phyloP scores from a whole-genome alignment of 192 early-diverging fungal species.

The Backusella tuberculispora region DNA sequence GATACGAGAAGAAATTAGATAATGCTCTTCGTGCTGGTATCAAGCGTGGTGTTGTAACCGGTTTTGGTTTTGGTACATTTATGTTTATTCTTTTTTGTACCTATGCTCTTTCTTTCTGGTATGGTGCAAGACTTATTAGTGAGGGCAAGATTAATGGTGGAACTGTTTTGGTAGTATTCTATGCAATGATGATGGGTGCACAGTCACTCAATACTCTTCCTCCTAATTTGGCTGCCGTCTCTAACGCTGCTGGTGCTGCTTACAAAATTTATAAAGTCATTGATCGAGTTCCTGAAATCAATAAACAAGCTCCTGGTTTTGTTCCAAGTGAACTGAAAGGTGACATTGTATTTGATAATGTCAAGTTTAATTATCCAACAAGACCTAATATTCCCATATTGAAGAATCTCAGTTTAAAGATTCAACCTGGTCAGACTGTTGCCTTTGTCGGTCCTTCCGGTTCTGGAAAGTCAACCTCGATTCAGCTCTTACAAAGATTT shows the following conservation, averaged over 20 bases:
- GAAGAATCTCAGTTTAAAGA: slow-evolving; percentile 65
- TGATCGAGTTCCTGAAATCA: slow-evolving; percentile 79
- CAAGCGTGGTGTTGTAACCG: slow-evolving; percentile 60
- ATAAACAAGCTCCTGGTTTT: slow-evolving; percentile 53
- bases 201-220: slow-evolving; percentile 67
- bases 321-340: slow-evolving; percentile 56
- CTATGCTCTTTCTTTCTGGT: slow-evolving; percentile 84
- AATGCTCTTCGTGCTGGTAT: slow-evolving; percentile 65
- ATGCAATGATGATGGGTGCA: slow-evolving; percentile 79
- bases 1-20: slow-evolving; percentile 63
- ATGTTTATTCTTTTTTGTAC: slow-evolving; percentile 71
- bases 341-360: slow-evolving; percentile 71
- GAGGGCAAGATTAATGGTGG: slow-evolving; percentile 45
- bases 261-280: slow-evolving; percentile 78
- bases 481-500: slow-evolving; percentile 82
- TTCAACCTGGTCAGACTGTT: slow-evolving; percentile 77
- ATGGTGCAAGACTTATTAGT: slow-evolving; percentile 65
- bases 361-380: slow-evolving; percentile 83
- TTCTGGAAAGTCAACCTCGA: slow-evolving; percentile 83
- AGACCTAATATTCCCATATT: slow-evolving; percentile 80
- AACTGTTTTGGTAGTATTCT: slow-evolving; percentile 81
- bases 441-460: slow-evolving; percentile 91
- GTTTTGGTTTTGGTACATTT: slow-evolving; percentile 69
- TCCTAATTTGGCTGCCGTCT: slow-evolving; percentile 72
- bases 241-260: slow-evolving; percentile 80